These are phyloP conservation scores for Tympanopsis confertula DNA, from an alignment of 2,329 filamentous ascomycete genomes.

Conservation along the genomic window DNA sequence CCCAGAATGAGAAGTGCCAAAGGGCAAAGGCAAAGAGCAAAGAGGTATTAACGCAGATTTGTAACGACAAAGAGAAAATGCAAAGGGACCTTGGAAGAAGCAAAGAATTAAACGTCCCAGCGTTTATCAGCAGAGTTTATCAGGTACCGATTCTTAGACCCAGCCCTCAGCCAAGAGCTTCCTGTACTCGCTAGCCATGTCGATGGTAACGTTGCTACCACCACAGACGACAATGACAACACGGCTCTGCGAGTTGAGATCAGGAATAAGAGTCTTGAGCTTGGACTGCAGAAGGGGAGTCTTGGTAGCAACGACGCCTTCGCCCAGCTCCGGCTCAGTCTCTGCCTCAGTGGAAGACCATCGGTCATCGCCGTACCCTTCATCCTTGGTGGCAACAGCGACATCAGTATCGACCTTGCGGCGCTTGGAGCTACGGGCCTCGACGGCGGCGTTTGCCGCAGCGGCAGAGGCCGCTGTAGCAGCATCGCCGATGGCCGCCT, in stretches of 20 bases:
- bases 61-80: too few species aligned
- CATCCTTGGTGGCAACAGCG: conserved; percentile 2
- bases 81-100: too few species aligned
- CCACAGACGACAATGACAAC: background rate
- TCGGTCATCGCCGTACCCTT: conserved; percentile 1
- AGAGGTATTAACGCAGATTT: too few species aligned
- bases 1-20: too few species aligned
- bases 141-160: too few species aligned
- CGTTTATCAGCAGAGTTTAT: too few species aligned
- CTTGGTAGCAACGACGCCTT: background rate
- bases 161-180: conserved; percentile 10
- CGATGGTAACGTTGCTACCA: background rate
- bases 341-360: background rate
- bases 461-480: background rate
- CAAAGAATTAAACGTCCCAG: too few species aligned
- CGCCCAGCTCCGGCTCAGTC: background rate
- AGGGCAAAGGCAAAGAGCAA: too few species aligned
- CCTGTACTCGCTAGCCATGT: background rate
- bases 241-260: background rate
- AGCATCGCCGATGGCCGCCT: conserved; percentile 21
- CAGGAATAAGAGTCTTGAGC: background rate
- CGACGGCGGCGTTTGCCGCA: background rate
- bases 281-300: conserved; percentile 9
- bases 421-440: background rate
- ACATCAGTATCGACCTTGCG: background rate